Evolutionary conservation across 805 yeast species (phyloP).

Genomic region (Metschnikowia lunata): DNA sequence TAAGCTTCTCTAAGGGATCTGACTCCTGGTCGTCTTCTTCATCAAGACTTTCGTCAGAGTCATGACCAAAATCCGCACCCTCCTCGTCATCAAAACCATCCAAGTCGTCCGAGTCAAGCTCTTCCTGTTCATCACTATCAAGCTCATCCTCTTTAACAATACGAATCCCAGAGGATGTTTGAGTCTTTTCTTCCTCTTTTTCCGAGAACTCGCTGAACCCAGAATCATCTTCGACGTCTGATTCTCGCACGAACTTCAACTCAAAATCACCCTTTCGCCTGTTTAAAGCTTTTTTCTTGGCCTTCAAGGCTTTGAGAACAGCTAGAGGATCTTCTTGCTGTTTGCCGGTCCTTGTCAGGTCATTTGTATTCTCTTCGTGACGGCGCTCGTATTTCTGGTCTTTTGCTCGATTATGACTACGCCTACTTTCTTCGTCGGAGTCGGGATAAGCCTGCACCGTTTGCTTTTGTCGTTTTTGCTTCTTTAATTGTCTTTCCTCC

Average conservation of each 20-base stretch:
- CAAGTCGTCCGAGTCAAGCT: constrained; percentile 28
- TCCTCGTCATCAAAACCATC: too few species aligned
- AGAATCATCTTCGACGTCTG: constrained; percentile 6
- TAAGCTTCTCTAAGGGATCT: constrained; percentile 26
- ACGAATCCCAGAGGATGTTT: background rate
- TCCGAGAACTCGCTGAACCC: constrained; percentile 1
- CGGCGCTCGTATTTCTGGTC: too few species aligned
- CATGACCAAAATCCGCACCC: constrained; percentile 16
- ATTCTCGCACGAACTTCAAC: constrained; percentile 2
- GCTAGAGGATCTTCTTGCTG: constrained; percentile 13
- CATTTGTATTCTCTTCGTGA: background rate
- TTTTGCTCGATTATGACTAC: too few species aligned
- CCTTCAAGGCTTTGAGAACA: constrained; percentile 17
- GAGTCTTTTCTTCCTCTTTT: background rate
- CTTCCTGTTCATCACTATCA: constrained; percentile 27
- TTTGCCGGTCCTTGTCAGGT: background rate
- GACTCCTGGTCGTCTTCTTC: constrained; percentile 15
- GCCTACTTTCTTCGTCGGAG: background rate
- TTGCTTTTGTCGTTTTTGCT: constrained; percentile 21
- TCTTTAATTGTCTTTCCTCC: constrained; percentile 30
- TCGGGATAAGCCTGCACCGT: background rate
- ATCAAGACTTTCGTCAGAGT: constrained; percentile 5
- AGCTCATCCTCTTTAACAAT: constrained; percentile 17
- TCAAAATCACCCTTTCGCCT: constrained; percentile 4
- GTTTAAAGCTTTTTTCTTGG: constrained; percentile 5